Evolutionary conservation across 371 early-diverging fungal species (phyloP).

Genomic region (Actinomucor elegans): DNA sequence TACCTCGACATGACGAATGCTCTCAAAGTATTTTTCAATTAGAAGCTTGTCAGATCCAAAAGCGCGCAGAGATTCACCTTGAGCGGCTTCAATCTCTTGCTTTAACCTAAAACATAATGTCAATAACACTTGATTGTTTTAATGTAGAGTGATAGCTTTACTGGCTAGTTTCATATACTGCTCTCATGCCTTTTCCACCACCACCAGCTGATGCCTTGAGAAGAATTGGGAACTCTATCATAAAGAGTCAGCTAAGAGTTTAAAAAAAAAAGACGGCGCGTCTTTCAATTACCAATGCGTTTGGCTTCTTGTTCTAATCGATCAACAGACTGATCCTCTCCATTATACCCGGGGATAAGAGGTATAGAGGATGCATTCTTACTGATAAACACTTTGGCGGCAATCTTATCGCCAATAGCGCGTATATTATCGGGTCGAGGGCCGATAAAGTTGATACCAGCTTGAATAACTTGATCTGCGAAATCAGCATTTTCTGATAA

Average conservation of each 20-base stretch:
- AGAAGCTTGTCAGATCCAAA: slow-evolving; percentile 91
- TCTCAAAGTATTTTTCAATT: slow-evolving; percentile 92
- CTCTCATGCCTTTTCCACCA: slow-evolving; percentile 92
- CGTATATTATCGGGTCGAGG: slow-evolving; percentile 80
- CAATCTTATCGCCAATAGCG: slow-evolving; percentile 94
- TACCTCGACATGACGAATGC: slow-evolving; percentile 90
- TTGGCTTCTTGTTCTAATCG: slow-evolving; percentile 54
- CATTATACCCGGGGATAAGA: slow-evolving; percentile 91
- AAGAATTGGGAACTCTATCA: slow-evolving; percentile 85
- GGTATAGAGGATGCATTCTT: slow-evolving; percentile 70
- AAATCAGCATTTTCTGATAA: slow-evolving; percentile 82
- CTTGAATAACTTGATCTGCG: slow-evolving; percentile 65
- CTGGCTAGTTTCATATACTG: slow-evolving; percentile 49
- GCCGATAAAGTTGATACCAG: slow-evolving; percentile 78
- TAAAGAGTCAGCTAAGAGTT: slow-evolving; percentile 8
- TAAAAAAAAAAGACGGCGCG: background rate
- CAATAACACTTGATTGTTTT: background rate
- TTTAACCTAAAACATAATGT: slow-evolving; percentile 52
- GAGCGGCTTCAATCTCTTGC: slow-evolving; percentile 81
- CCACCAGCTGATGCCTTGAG: slow-evolving; percentile 91
- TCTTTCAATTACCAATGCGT: slow-evolving; percentile 37
- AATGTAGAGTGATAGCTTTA: slow-evolving; percentile 10
- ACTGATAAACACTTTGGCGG: slow-evolving; percentile 66
- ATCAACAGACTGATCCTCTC: slow-evolving; percentile 65
- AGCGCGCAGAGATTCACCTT: slow-evolving; percentile 80